Base-by-base conservation (phyloP, 1,284 basidiomycete genomes). In the Mycosarcoma mackinlayi region DNA sequence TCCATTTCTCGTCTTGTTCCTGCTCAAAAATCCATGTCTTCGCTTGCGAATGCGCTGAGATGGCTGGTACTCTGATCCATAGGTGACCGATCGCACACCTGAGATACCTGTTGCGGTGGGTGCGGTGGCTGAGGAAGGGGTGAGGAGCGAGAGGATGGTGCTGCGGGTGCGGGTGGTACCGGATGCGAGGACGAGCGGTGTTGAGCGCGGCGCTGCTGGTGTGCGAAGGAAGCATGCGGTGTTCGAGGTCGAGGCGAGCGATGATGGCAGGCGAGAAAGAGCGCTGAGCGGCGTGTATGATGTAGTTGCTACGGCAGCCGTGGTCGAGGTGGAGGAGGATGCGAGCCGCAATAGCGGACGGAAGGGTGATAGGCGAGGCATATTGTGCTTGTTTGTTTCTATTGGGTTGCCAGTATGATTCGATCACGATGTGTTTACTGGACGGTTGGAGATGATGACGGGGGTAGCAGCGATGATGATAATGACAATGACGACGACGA, bases 31-130 rank as follows among this genome's bases (percentile, higher is more conserved):
- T 9, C 93, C 93, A 80, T 93, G 92, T 83, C 90, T 91, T 65
- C 91, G 87, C 85, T 95, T 95, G 47, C 93, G 85, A 81, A 91
- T 91, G 47, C 92, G 86, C 84, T 93, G 92, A 0, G 90, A 92
- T 3, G 92, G 92, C 80, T 94, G 92, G 81, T 94, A 95, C 83
- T 92, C 91, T 30, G 87, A 86, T 30, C 92, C 92, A 64, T 84
- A 85, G 8, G 76, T 81, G 11, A 62, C 68, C 13, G 24, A 49
- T 13, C 71, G 38, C 9, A 40, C 37, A 5, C 19, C 21, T 34
- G 18, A 14, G 23, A 16, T 6, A 6, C 16, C 21, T 16, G 3
- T n/a, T 4, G 31, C 0, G 5, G 25, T 18, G 2, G 34, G 1
- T 25, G 44, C 8, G 8, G 8, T 2, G 13, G 33, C 16, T 1